These are phyloP conservation scores for Nicotiana tabacum DNA, from an alignment of 257 asterid genomes.

Conservation along the genomic window DNA sequence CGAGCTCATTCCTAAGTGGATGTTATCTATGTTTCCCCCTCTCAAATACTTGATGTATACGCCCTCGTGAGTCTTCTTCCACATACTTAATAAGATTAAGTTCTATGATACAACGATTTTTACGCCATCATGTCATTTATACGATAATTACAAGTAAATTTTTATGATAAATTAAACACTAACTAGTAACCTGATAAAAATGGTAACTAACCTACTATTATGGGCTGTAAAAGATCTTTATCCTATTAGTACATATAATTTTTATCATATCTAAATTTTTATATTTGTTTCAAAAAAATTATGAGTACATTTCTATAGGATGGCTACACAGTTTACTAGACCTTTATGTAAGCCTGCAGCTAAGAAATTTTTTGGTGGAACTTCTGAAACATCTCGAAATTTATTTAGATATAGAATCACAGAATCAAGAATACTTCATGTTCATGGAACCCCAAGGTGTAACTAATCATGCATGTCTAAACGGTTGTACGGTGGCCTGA, in stretches of 20 bases:
- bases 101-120: neutral
- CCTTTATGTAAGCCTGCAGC: neutral
- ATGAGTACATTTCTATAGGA: no score
- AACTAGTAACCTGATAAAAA: neutral
- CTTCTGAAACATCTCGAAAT: neutral
- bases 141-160: neutral
- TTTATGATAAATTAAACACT: neutral
- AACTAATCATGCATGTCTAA: no score
- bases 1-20: slow-evolving; percentile 48
- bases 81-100: neutral
- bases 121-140: neutral
- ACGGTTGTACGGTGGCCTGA: no score
- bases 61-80: slow-evolving; percentile 46
- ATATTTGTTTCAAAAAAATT: no score
- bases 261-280: no score
- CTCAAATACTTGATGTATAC: slow-evolving; percentile 79
- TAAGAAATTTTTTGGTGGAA: neutral
- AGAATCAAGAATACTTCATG: neutral
- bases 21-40: slow-evolving; percentile 71
- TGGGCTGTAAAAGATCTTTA: neutral
- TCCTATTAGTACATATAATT: neutral
- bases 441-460: no score
- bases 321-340: neutral
- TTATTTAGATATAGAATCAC: neutral
- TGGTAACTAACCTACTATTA: neutral